Conservation (phyloP, 805 yeast species). For the Torulaspora delbrueckii region DNA sequence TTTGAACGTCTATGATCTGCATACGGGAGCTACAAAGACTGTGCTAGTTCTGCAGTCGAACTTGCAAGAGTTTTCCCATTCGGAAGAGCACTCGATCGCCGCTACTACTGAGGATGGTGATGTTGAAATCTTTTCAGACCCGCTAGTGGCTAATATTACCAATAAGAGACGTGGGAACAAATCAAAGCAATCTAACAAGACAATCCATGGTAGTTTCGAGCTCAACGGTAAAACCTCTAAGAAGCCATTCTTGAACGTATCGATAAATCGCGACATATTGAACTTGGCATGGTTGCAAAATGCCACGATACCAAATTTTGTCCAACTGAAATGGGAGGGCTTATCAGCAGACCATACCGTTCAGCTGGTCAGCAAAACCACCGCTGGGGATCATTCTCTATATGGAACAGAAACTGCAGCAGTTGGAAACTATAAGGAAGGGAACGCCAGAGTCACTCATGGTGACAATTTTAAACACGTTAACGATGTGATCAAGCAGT, state of each 20-base stretch:
- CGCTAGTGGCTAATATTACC: slow-evolving; percentile 34
- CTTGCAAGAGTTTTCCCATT: slow-evolving; percentile 42
- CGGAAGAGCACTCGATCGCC: slow-evolving; percentile 29
- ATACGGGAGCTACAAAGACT: slow-evolving; percentile 38
- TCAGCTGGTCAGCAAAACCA: not conserved
- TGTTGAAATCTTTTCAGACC: slow-evolving; percentile 65
- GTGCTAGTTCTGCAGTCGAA: slow-evolving; percentile 71
- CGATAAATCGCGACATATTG: slow-evolving; percentile 37
- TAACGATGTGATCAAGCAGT: slow-evolving; percentile 40
- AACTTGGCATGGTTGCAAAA: slow-evolving; percentile 59
- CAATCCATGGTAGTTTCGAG: slow-evolving; percentile 26
- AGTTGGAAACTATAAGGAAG: slow-evolving; percentile 55
- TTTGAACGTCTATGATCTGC: slow-evolving; percentile 55
- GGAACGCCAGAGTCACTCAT: slow-evolving; percentile 53
- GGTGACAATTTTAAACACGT: slow-evolving; percentile 62
- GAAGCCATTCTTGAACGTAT: slow-evolving; percentile 28
- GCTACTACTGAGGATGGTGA: slow-evolving; percentile 71
- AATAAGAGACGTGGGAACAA: slow-evolving; percentile 43
- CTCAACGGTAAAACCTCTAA: slow-evolving; percentile 1
- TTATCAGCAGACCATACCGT: slow-evolving; percentile 8
- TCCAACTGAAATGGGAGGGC: slow-evolving; percentile 40
- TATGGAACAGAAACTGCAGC: slow-evolving; percentile 46
- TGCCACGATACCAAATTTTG: slow-evolving; percentile 53
- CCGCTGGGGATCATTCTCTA: slow-evolving; percentile 12
- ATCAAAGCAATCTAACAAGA: slow-evolving; percentile 49